These are phyloP conservation scores for Ustilaginoidea virens DNA, from an alignment of 2,329 filamentous ascomycete species.

Conservation along the genomic window DNA sequence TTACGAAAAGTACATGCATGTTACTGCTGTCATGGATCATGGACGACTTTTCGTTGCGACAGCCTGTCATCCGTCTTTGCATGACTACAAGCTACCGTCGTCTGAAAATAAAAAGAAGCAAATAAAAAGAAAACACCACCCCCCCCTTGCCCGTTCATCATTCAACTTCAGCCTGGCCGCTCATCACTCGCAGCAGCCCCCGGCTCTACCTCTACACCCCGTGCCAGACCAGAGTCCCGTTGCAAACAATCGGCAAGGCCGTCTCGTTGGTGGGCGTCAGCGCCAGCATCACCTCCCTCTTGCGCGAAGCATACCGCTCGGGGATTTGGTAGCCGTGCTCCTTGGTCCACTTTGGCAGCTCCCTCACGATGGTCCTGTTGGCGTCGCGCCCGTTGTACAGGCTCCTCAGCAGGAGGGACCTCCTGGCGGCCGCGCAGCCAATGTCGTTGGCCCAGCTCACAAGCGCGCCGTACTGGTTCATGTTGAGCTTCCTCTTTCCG, in stretches of 20 bases:
- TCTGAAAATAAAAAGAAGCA: too few species aligned
- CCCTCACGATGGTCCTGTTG: conserved; percentile 21
- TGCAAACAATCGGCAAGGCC: not conserved
- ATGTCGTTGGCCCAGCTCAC: conserved; percentile 37
- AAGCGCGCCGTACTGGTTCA: conserved; percentile 36
- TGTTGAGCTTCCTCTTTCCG: conserved; percentile 15
- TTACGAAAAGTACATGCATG: too few species aligned
- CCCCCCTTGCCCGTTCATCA: too few species aligned
- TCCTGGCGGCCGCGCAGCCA: conserved; percentile 24
- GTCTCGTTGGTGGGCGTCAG: not conserved
- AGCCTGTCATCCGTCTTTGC: too few species aligned
- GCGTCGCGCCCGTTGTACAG: conserved; percentile 24
- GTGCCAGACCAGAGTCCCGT: too few species aligned
- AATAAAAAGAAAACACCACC: too few species aligned
- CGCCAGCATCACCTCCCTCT: not conserved
- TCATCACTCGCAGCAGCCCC: too few species aligned
- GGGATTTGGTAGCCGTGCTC: conserved; percentile 19
- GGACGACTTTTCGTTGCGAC: too few species aligned
- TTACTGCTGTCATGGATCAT: too few species aligned
- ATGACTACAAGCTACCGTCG: too few species aligned
- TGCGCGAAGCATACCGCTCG: conserved; percentile 12
- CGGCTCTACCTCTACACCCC: too few species aligned
- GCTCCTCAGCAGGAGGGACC: conserved; percentile 21
- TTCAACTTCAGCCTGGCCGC: too few species aligned
- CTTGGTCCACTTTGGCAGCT: conserved; percentile 28